phyloP scores from a whole-genome alignment of 768 basidiomycete species.

The Leucosporidium yakuticum region DNA sequence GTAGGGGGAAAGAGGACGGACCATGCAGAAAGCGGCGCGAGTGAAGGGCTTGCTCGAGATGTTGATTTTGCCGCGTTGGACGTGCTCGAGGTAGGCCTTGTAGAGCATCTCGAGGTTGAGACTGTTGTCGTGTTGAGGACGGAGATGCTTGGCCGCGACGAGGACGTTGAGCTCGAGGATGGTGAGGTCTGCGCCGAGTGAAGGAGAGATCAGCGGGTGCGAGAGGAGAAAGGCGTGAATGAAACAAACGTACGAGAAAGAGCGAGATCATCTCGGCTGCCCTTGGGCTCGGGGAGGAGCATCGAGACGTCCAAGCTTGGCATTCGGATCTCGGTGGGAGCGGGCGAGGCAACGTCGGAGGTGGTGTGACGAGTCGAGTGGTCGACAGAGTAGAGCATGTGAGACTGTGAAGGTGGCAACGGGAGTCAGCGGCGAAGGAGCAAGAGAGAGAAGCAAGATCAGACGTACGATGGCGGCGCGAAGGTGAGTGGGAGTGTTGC shows the following conservation, averaged over 20 bases:
- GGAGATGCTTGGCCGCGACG: slow-evolving; percentile 72
- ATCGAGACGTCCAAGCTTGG: not conserved
- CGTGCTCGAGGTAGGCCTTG: slow-evolving; percentile 48
- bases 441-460: not conserved
- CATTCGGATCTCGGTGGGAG: not conserved
- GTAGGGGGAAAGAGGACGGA: not conserved
- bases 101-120: slow-evolving; percentile 91
- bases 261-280: not conserved
- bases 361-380: slow-evolving; percentile 1
- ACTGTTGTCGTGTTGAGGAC: slow-evolving; percentile 65
- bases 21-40: slow-evolving; percentile 11
- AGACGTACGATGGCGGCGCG: not conserved
- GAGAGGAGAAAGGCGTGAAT: not conserved
- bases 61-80: slow-evolving; percentile 8
- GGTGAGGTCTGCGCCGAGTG: slow-evolving; percentile 56
- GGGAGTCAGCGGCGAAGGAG: not conserved
- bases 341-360: not conserved
- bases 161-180: slow-evolving; percentile 61
- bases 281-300: not conserved
- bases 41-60: slow-evolving; percentile 7
- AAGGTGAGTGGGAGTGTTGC: slow-evolving; percentile 28
- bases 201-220: not conserved
- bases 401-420: not conserved
- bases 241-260: not conserved
- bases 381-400: not conserved